phyloP scores from a whole-genome alignment of 2,329 filamentous ascomycete species.

The Venturiaceae sp. region DNA sequence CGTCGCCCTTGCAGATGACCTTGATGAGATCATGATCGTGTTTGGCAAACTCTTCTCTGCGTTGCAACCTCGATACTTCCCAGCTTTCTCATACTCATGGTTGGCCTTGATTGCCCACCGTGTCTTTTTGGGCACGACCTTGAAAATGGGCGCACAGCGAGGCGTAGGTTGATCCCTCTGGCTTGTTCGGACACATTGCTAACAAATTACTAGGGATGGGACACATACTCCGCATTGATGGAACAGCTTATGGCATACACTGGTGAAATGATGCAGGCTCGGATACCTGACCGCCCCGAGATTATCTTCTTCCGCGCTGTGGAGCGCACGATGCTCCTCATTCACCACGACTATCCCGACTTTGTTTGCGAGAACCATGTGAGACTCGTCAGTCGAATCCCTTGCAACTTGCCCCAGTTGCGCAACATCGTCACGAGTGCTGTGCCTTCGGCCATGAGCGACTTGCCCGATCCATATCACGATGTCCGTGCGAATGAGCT shows the following conservation, averaged over 20 bases:
- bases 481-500: constrained; percentile 68
- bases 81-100: constrained; percentile 81
- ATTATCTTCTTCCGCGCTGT: constrained; percentile 76
- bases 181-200: neutral
- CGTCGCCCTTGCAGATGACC: constrained; percentile 42
- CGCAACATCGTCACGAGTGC: constrained; percentile 82
- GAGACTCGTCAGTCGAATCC: constrained; percentile 70
- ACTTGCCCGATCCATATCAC: constrained; percentile 63
- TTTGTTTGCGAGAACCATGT: constrained; percentile 85
- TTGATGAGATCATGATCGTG: constrained; percentile 59
- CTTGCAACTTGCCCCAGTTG: constrained; percentile 75
- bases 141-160: constrained; percentile 50
- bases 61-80: constrained; percentile 67
- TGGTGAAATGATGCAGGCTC: constrained; percentile 67
- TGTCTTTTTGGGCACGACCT: constrained; percentile 68
- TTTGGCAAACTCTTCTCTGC: constrained; percentile 63
- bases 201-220: constrained; percentile 37
- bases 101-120: constrained; percentile 73
- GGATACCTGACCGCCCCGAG: constrained; percentile 57
- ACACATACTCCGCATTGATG: constrained; percentile 57
- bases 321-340: constrained; percentile 69
- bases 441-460: constrained; percentile 58
- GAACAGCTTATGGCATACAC: constrained; percentile 34
- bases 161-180: neutral
- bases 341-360: constrained; percentile 92